Base-by-base conservation (phyloP, 2,329 filamentous ascomycete species). In the Xylariales sp. region DNA sequence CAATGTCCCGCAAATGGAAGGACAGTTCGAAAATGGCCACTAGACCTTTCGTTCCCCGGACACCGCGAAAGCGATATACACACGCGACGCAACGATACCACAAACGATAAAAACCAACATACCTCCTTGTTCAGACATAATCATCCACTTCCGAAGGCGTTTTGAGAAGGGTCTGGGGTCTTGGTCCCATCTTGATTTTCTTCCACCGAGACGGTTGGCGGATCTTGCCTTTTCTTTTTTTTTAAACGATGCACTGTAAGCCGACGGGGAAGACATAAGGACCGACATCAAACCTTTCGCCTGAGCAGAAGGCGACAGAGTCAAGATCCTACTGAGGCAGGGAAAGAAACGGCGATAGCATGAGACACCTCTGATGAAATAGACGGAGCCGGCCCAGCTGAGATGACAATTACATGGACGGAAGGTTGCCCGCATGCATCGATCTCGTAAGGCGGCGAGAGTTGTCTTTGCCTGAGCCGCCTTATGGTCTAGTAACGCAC, bases 1-100 rank as follows among this genome's bases (percentile, higher is more conserved):
- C 32, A 59, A 56, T 36, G 31, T 36, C 18, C 14, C 31, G 12
- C 39, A 42, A 35, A 25, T 11, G 8, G 37, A 39, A n/a, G 38
- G 24, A 15, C 39, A 42, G 25, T 42, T 19, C 24, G 36, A 42
- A 21, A 42, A 42, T 25, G 39, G 39, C 11, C 39, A 42, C 10
- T 42, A 42, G 39, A 40, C 18, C 8, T 20, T n/a, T n/a, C n/a
- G n/a, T n/a, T n/a, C n/a, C n/a, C n/a, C n/a, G n/a, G n/a, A n/a
- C n/a, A n/a, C n/a, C n/a, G n/a, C n/a, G n/a, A n/a, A n/a, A n/a
- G 22, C 15, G n/a, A 14, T 34, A 35, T 16, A 36, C 22, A 36
- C 18, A 19, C 12, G n/a, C n/a, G n/a, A n/a, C 32, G 31, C 32
- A 10, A 42, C 18, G 39, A 42, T 42, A 35, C 39, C 22, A 28